These are phyloP conservation scores for Fusarium chaquense DNA, from an alignment of 2,329 filamentous ascomycete species.

Conservation along the genomic window DNA sequence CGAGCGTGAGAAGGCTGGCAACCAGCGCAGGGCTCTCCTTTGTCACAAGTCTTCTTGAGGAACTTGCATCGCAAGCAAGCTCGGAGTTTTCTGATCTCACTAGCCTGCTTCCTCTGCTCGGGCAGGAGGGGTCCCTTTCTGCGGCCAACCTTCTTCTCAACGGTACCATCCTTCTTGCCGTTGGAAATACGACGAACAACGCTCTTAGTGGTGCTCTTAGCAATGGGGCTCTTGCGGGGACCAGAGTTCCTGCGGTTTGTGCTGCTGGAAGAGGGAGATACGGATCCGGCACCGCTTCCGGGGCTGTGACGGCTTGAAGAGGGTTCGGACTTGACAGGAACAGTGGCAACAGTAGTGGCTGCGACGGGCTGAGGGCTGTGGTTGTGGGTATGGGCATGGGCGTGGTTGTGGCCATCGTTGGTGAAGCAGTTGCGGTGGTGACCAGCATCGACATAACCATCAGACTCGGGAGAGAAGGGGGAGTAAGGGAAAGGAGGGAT, in stretches of 20 bases:
- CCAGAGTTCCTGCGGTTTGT: slow-evolving; percentile 73
- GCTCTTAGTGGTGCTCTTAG: slow-evolving; percentile 80
- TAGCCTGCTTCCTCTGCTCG: slow-evolving; percentile 95
- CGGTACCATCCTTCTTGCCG: slow-evolving; percentile 80
- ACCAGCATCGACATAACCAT: slow-evolving; percentile 74
- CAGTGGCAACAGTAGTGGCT: slow-evolving; percentile 73
- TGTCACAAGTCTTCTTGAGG: slow-evolving; percentile 98
- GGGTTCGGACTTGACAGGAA: slow-evolving; percentile 72
- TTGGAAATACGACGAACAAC: slow-evolving; percentile 83
- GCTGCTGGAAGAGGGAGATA: slow-evolving; percentile 71
- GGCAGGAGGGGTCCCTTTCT: slow-evolving; percentile 90
- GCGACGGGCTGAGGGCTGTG: slow-evolving; percentile 68
- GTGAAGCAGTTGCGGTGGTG: slow-evolving; percentile 73
- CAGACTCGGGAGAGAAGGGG: slow-evolving; percentile 85
- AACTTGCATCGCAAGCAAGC: slow-evolving; percentile 98
- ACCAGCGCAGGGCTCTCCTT: slow-evolving; percentile 93
- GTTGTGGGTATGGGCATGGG: slow-evolving; percentile 45
- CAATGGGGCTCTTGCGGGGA: slow-evolving; percentile 80
- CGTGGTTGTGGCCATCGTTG: slow-evolving; percentile 64
- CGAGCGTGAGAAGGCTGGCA: slow-evolving; percentile 96
- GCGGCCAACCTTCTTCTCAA: slow-evolving; percentile 92
- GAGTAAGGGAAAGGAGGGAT: slow-evolving; percentile 76
- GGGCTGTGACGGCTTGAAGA: slow-evolving; percentile 70
- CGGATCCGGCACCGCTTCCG: slow-evolving; percentile 69
- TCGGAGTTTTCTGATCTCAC: slow-evolving; percentile 94